Evolutionary conservation across 495 filamentous ascomycete genomes (phyloP).

Genomic region (Talaromyces proteolyticus): DNA sequence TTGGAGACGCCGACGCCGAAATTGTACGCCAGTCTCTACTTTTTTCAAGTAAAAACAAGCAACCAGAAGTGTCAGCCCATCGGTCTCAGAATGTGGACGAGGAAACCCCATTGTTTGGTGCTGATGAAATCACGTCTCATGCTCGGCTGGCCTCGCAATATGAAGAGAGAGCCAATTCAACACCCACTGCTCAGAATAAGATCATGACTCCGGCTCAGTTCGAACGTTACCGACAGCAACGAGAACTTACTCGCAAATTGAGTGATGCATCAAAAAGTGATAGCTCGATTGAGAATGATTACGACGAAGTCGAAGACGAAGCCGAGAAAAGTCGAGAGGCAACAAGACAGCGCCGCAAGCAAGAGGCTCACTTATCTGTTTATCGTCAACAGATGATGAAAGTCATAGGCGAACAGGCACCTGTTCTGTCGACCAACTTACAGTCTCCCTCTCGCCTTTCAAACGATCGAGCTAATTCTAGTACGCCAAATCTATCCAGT

Average conservation of each 20-base stretch:
- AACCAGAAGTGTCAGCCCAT: slow-evolving; percentile 16
- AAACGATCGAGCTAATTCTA: slow-evolving; percentile 34
- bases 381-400: slow-evolving; percentile 98
- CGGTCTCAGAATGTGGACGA: slow-evolving; percentile 23
- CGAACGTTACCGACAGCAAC: slow-evolving; percentile 74
- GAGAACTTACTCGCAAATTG: slow-evolving; percentile 56
- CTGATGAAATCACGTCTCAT: slow-evolving; percentile 28
- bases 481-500: slow-evolving; percentile 35
- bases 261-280: slow-evolving; percentile 44
- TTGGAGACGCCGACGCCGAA: slow-evolving; percentile 65
- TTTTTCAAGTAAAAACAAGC: slow-evolving; percentile 25
- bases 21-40: slow-evolving; percentile 58
- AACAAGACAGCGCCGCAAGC: slow-evolving; percentile 74
- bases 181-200: slow-evolving; percentile 50
- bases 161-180: slow-evolving; percentile 33
- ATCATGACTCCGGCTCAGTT: slow-evolving; percentile 89
- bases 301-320: slow-evolving; percentile 76
- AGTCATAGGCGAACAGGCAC: slow-evolving; percentile 69
- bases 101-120: slow-evolving; percentile 44
- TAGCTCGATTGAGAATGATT: slow-evolving; percentile 43
- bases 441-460: slow-evolving; percentile 25
- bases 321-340: slow-evolving; percentile 65
- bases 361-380: slow-evolving; percentile 84
- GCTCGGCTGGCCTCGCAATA: slow-evolving; percentile 48
- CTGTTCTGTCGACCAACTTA: slow-evolving; percentile 15